These are phyloP conservation scores for Quercus tomentella DNA, from an alignment of 331 rosid species.

Conservation along the genomic window DNA sequence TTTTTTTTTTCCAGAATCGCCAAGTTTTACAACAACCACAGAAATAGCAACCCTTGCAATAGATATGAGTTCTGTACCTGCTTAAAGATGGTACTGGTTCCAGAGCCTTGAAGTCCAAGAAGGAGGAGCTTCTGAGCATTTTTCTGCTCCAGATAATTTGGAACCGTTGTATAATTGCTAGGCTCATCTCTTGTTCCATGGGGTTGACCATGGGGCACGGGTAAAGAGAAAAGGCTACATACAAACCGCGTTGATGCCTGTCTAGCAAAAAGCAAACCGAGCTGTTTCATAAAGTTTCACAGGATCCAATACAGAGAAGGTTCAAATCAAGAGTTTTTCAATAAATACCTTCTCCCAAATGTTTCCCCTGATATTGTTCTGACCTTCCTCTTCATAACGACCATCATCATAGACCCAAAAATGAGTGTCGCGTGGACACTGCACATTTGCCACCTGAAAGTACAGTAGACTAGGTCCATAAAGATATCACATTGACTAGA, in stretches of 20 bases:
- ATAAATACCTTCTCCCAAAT: conserved; percentile 94
- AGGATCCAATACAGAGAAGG: neutral
- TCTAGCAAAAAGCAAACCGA: conserved; percentile 30
- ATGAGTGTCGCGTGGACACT: conserved; percentile 99
- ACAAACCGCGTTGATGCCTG: conserved; percentile 90
- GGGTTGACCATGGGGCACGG: conserved; percentile 79
- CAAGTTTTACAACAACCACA: neutral
- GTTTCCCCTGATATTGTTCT: conserved; percentile 95
- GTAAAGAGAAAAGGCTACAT: conserved; percentile 74
- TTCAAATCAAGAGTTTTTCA: conserved; percentile 15
- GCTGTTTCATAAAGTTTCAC: conserved; percentile 22
- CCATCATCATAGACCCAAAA: conserved; percentile 99
- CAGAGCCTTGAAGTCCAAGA: conserved; percentile 91
- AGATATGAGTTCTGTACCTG: conserved; percentile 49
- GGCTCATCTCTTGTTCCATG: conserved; percentile 76
- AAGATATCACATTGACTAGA: neutral
- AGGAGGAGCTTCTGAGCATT: conserved; percentile 88
- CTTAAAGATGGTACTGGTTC: conserved; percentile 97
- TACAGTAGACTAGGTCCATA: conserved; percentile 24
- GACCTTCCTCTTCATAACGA: conserved; percentile 99
- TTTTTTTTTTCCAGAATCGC: neutral
- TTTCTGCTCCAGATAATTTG: conserved; percentile 85
- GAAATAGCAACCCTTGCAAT: neutral
- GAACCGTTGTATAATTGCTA: conserved; percentile 79
- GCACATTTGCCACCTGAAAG: conserved; percentile 93